Evolutionary conservation across 768 basidiomycete genomes (phyloP).

Genomic region (Pleurotus giganteus): DNA sequence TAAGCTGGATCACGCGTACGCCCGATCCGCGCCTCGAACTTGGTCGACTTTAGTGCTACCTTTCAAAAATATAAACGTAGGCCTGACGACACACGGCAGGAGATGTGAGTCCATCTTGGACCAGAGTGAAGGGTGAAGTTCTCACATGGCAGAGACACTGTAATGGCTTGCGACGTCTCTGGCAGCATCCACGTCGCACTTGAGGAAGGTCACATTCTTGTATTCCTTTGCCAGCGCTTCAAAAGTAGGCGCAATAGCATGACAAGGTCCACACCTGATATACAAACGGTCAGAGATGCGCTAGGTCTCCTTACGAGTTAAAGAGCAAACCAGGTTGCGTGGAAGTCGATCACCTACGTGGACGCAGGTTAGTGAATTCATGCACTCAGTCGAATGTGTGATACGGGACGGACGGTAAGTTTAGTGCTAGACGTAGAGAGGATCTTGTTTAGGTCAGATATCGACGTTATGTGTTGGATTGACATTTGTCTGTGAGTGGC

Average conservation of each 20-base stretch:
- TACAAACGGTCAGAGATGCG: constrained; percentile 4
- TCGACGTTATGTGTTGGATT: constrained; percentile 60
- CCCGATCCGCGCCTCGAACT: constrained; percentile 69
- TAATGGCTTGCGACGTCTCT: constrained; percentile 65
- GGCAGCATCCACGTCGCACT: constrained; percentile 77
- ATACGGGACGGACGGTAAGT: constrained; percentile 48
- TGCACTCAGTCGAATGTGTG: neutral
- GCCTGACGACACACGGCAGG: constrained; percentile 44
- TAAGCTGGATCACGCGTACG: constrained; percentile 37
- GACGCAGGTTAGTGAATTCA: too few relatives aligned
- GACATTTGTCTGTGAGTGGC: constrained; percentile 39
- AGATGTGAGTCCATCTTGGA: neutral
- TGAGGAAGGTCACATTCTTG: constrained; percentile 74
- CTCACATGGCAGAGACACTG: constrained; percentile 71
- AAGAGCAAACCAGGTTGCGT: constrained; percentile 69
- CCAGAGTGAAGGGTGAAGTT: constrained; percentile 3
- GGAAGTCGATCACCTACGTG: constrained; percentile 88
- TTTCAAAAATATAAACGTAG: constrained; percentile 79
- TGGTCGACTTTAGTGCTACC: constrained; percentile 65
- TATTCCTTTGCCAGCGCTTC: constrained; percentile 71
- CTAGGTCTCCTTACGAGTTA: constrained; percentile 2
- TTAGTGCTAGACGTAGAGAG: constrained; percentile 60
- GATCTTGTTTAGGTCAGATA: constrained; percentile 60
- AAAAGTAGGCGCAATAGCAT: constrained; percentile 74
- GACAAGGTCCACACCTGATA: constrained; percentile 82